Conservation (phyloP, 2,329 filamentous ascomycete species). For the Cercospora sojina region DNA sequence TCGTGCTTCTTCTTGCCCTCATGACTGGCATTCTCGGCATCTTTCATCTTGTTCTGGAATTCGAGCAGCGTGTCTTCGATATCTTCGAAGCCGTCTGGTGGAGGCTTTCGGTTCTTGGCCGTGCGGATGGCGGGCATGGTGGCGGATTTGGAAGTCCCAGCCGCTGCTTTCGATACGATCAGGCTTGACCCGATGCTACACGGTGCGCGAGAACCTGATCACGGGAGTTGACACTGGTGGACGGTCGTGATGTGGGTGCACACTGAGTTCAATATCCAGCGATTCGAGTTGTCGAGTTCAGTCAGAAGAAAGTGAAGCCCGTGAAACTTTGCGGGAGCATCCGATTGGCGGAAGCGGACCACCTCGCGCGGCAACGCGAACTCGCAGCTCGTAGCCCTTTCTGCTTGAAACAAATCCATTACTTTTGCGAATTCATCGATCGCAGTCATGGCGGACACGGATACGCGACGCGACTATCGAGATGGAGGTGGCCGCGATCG, state of each 20-base stretch:
- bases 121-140: constrained; percentile 75
- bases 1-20: constrained; percentile 83
- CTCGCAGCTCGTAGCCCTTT: neutral
- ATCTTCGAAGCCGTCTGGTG: constrained; percentile 82
- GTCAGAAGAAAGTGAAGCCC: constrained; percentile 8
- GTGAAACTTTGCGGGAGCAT: neutral
- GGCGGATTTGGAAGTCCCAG: neutral
- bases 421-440: neutral
- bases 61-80: constrained; percentile 84
- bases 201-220: neutral
- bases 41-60: constrained; percentile 89
- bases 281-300: neutral
- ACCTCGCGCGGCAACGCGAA: neutral
- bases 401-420: constrained; percentile 4
- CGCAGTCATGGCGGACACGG: constrained; percentile 35
- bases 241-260: constrained; percentile 45
- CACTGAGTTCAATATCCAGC: neutral
- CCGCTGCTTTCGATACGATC: neutral
- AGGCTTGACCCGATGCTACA: neutral
- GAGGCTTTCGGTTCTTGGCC: constrained; percentile 74
- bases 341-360: constrained; percentile 3
- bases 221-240: neutral
- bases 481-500: constrained; percentile 21
- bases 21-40: constrained; percentile 84
- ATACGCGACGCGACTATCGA: constrained; percentile 34